Base-by-base conservation (phyloP, 192 early-diverging fungal genomes). In the Funneliformis geosporum region DNA sequence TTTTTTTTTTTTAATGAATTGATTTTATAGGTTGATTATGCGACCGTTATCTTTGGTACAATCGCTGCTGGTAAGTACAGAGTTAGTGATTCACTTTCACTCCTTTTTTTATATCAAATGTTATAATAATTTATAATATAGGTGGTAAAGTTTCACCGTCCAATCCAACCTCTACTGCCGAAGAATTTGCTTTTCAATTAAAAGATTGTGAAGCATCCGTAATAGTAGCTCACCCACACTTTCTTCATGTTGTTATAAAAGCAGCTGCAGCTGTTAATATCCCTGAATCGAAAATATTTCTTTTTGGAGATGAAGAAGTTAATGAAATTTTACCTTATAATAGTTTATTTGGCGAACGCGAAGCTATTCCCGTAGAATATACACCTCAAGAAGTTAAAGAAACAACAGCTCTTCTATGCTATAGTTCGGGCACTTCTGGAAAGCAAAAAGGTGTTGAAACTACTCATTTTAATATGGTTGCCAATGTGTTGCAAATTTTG, bases 361-460 rank as follows among this genome's bases (percentile, higher is more conserved):
- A 85, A 16, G 80, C 76, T n/a, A 73, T 76, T 4, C 80, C 82
- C 23, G 60, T 77, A 14, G 69, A 82, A 39, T 78, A 73, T 33
- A 70, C 67, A 4, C 50, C 42, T 16, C 71, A 85, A 75, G 80
- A 85, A 60, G 47, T 79, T 27, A 74, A 75, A 21, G 76, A 80
- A 0, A 72, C 79, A 0, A 81, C 77, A 9, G 91, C 92, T 9
- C 90, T 90, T 72, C 82, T 94, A 23, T 93, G 90, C 80, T 95
- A 93, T 82, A 90, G 88, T 28, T 89, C 88, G 25, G 89, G 88
- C 8, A 90, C 89, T 21, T 87, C 88, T 2, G 91, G 94, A 16
- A 87, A 80, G 61, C 91, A 93, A 42, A 98, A 98, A 81, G 95
- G 95, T 81, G 95, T 98, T 18, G 86, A 88, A 68, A 90, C 94